These are phyloP conservation scores for Penicillium tannophilum DNA, from an alignment of 495 filamentous ascomycete species.

Conservation along the genomic window DNA sequence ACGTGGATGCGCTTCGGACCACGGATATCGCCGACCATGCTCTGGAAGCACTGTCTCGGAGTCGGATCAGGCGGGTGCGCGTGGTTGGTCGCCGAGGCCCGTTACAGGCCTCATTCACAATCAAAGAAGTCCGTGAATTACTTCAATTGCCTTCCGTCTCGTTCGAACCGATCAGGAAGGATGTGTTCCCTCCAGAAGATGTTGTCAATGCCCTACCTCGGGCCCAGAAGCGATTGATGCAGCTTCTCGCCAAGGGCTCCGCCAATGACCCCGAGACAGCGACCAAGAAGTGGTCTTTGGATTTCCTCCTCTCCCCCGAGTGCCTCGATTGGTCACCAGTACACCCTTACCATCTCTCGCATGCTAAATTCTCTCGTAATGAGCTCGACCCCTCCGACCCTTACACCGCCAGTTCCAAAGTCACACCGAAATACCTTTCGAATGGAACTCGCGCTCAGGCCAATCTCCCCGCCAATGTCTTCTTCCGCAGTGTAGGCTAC, in stretches of 20 bases:
- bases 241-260: constrained; percentile 77
- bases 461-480: constrained; percentile 59
- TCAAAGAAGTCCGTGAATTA: constrained; percentile 88
- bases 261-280: constrained; percentile 45
- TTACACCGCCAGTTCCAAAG: constrained; percentile 46
- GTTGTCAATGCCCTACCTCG: constrained; percentile 67
- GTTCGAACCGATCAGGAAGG: constrained; percentile 67
- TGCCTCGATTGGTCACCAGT: constrained; percentile 58
- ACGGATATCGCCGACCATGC: constrained; percentile 90
- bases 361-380: constrained; percentile 69
- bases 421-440: constrained; percentile 38
- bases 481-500: constrained; percentile 93
- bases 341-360: constrained; percentile 50
- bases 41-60: constrained; percentile 69
- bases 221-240: constrained; percentile 72
- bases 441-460: constrained; percentile 52
- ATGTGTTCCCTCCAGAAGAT: constrained; percentile 59
- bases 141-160: constrained; percentile 72
- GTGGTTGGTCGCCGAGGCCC: constrained; percentile 87
- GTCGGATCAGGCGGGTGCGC: constrained; percentile 75
- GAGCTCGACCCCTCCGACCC: constrained; percentile 48
- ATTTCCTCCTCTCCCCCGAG: constrained; percentile 77
- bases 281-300: constrained; percentile 75
- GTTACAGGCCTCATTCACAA: constrained; percentile 90
- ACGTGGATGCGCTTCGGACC: constrained; percentile 67